phyloP scores from a whole-genome alignment of 73 alveolate genomes.

The Paramecium octaurelia region DNA sequence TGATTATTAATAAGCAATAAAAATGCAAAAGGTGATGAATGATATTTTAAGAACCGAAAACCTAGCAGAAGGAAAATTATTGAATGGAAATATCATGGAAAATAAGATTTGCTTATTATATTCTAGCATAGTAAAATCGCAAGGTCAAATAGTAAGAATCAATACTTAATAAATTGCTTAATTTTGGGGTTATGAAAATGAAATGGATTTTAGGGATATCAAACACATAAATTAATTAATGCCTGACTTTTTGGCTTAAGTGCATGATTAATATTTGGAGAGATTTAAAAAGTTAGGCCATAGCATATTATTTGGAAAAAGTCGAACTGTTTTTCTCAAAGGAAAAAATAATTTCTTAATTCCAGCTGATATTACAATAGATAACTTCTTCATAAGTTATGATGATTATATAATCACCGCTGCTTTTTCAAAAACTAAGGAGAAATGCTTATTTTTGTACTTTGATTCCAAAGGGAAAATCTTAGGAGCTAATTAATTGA shows the following conservation, averaged over 20 bases:
- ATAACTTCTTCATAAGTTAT: neutral
- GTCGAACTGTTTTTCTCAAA: neutral
- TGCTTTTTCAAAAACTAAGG: neutral
- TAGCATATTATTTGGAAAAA: neutral
- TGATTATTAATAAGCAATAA: neutral
- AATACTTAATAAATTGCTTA: neutral
- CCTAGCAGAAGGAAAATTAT: neutral
- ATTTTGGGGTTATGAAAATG: constrained; percentile 32
- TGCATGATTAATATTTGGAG: neutral
- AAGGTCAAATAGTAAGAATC: neutral
- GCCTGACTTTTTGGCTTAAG: neutral
- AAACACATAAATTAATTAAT: neutral
- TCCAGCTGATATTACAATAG: neutral
- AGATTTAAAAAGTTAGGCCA: neutral
- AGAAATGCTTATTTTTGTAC: neutral
- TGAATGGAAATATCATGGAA: constrained; percentile 6
- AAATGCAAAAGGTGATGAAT: neutral
- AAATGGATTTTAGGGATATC: neutral
- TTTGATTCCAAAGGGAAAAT: neutral
- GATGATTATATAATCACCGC: constrained; percentile 14
- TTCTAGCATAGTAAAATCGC: neutral
- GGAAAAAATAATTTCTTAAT: neutral
- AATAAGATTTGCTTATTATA: neutral
- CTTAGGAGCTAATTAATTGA: neutral
- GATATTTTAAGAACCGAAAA: neutral